phyloP scores from a whole-genome alignment of 2,329 filamentous ascomycete species.

The Xylariaceae sp. region DNA sequence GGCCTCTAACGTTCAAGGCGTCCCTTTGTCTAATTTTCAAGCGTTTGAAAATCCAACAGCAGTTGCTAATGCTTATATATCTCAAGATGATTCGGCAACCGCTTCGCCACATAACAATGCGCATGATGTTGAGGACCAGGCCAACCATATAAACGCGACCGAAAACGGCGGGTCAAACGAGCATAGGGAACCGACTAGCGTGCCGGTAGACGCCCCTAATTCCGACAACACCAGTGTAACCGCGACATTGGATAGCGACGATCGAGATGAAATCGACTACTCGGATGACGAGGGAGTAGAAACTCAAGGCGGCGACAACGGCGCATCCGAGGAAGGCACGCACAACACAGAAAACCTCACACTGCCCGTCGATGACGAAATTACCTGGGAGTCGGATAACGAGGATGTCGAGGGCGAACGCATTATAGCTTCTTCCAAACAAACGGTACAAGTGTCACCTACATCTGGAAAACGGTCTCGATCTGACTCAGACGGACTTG shows the following conservation, averaged over 20 bases:
- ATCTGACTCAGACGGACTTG: constrained; percentile 32
- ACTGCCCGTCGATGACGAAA: constrained; percentile 35
- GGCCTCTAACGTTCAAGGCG: background rate
- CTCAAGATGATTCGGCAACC: constrained; percentile 27
- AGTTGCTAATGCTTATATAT: constrained; percentile 22
- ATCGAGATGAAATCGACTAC: constrained; percentile 41
- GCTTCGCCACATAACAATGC: constrained; percentile 14
- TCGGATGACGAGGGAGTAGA: constrained; percentile 41
- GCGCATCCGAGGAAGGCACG: constrained; percentile 19
- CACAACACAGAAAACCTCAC: constrained; percentile 25
- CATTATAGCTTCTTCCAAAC: constrained; percentile 23
- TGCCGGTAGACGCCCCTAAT: constrained; percentile 35
- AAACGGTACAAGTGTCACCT: constrained; percentile 41
- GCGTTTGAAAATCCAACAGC: constrained; percentile 4
- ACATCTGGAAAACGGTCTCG: constrained; percentile 35
- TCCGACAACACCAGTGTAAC: constrained; percentile 42
- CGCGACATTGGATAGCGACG: constrained; percentile 37
- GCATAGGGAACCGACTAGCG: constrained; percentile 18
- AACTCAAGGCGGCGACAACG: constrained; percentile 22
- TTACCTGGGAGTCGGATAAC: constrained; percentile 41
- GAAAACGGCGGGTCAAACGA: constrained; percentile 11
- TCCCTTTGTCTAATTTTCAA: background rate
- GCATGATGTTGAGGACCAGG: constrained; percentile 3
- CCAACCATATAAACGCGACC: constrained; percentile 6
- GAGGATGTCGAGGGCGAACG: constrained; percentile 30